These are phyloP conservation scores for Mesembryanthemum crystallinum DNA, from an alignment of 148 eudicot genomes.

Conservation along the genomic window DNA sequence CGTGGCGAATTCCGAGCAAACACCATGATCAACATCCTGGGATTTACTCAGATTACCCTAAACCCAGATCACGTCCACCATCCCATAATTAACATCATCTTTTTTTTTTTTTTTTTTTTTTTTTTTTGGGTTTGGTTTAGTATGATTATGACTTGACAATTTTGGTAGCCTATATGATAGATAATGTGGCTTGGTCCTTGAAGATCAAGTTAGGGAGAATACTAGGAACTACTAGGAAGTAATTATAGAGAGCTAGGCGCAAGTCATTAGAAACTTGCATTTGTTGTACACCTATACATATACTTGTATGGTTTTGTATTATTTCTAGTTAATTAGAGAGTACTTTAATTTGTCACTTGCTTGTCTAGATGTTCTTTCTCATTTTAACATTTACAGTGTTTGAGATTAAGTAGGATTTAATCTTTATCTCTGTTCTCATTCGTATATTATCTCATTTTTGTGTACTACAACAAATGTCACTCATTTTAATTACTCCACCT, in stretches of 20 bases:
- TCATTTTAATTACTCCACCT: too few species aligned
- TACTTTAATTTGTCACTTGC: too few species aligned
- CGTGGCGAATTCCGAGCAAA: slow-evolving; percentile 12
- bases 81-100: slow-evolving; percentile 24
- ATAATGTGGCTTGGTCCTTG: not conserved
- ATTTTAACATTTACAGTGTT: too few species aligned
- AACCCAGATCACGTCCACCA: slow-evolving; percentile 34
- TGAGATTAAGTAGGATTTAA: too few species aligned
- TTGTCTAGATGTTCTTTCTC: too few species aligned
- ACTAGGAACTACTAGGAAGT: not conserved
- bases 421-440: too few species aligned
- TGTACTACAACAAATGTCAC: too few species aligned
- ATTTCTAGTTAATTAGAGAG: not conserved
- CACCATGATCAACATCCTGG: slow-evolving; percentile 5
- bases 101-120: not conserved
- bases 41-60: slow-evolving; percentile 31
- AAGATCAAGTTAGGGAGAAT: not conserved
- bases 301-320: not conserved
- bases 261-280: too few species aligned
- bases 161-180: not conserved
- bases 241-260: not conserved
- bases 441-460: too few species aligned
- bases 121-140: not conserved
- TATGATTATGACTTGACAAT: not conserved
- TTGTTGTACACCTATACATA: not conserved